Percentiles rank a stretch among this genome's conserved stretches.
Evolutionary conservation across 768 basidiomycete genomes (phyloP).

Genomic region (Calocybe cyanea): DNA sequence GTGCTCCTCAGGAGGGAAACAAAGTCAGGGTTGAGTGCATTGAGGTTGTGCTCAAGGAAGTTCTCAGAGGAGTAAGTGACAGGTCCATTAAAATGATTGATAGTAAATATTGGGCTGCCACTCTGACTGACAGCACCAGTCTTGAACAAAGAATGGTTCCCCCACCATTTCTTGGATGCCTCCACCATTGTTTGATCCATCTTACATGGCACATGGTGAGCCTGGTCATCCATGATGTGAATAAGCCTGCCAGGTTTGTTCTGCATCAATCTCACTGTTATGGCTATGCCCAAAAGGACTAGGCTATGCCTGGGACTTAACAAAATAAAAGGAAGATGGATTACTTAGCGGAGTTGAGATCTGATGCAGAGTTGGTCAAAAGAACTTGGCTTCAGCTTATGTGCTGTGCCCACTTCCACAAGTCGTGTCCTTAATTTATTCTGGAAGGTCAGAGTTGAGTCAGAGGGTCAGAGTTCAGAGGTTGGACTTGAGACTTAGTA

Average conservation of each 20-base stretch:
- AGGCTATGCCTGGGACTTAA: no score
- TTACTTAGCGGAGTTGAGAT: no score
- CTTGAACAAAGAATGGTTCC: constrained; percentile 91
- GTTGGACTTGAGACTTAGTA: no score
- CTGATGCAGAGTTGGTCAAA: no score
- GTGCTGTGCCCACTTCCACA: no score
- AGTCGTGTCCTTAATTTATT: no score
- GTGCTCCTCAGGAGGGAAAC: constrained; percentile 80
- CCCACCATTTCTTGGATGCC: constrained; percentile 92
- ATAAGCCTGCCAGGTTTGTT: constrained; percentile 87
- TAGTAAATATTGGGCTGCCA: constrained; percentile 82
- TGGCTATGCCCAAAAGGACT: no score
- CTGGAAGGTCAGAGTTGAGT: no score
- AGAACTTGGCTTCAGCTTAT: no score
- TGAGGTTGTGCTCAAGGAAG: constrained; percentile 86
- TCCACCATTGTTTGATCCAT: constrained; percentile 93
- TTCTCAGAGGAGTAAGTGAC: constrained; percentile 90
- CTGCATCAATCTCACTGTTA: constrained; percentile 79
- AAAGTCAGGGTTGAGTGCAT: constrained; percentile 90
- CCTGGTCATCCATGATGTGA: constrained; percentile 98
- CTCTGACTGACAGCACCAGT: constrained; percentile 68
- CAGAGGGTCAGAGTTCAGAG: no score
- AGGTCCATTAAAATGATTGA: constrained; percentile 88
- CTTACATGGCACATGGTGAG: constrained; percentile 81
- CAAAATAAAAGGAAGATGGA: no score